Conservation (phyloP, 78 protist genomes). For the Dictyostelium firmibasis region DNA sequence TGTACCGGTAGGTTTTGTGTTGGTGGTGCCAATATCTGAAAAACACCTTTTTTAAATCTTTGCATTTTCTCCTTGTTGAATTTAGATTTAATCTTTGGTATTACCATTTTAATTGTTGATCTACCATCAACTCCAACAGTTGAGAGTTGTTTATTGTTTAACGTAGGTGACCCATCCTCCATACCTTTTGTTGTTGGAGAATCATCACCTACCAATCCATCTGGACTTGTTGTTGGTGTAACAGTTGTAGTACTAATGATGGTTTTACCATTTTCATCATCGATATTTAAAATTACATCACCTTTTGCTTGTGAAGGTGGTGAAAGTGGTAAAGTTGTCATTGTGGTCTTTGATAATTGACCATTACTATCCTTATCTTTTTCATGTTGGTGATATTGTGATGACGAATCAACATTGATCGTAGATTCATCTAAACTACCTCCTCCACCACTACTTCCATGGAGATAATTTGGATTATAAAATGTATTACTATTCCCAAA, state of each 20-base stretch:
- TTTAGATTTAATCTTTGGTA: constrained; percentile 1
- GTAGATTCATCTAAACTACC: not conserved
- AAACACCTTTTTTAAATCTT: constrained; percentile 49
- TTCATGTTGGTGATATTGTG: not conserved
- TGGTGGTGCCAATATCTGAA: constrained; percentile 47
- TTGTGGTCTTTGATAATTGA: not conserved
- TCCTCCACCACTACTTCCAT: not conserved
- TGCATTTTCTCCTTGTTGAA: constrained; percentile 32
- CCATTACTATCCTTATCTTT: not conserved
- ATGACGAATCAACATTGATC: not conserved
- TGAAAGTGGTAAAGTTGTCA: not conserved
- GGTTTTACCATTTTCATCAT: not conserved
- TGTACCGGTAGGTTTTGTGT: constrained; percentile 16
- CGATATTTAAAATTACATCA: not conserved
- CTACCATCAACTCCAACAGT: not conserved
- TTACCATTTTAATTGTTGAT: not conserved
- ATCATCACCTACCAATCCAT: not conserved
- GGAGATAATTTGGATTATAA: not conserved
- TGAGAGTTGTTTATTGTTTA: not conserved
- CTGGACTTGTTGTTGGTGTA: not conserved
- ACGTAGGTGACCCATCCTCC: not conserved
- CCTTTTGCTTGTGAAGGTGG: not conserved
- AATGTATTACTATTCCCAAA: not conserved
- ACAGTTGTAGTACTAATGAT: not conserved
- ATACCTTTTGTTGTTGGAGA: not conserved